A percentile compares a stretch with the other conserved stretches of the same genome.
phyloP scores from a whole-genome alignment of 495 filamentous ascomycete species.

The Penicillium atrosanguineum region DNA sequence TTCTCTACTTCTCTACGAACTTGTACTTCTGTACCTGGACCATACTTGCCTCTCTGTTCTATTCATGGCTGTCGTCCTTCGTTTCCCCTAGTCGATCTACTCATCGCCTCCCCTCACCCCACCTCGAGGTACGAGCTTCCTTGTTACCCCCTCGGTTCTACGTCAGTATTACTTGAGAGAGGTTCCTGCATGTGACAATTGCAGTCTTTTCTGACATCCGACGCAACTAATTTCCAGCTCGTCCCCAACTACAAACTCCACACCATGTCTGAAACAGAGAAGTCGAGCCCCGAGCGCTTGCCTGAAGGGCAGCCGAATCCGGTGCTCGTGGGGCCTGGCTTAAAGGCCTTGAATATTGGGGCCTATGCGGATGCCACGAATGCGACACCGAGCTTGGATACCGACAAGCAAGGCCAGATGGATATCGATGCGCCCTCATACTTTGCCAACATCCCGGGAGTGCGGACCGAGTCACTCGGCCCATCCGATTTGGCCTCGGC shows the following conservation, averaged over 20 bases:
- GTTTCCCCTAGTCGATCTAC: constrained; percentile 13
- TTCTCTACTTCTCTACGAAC: neutral
- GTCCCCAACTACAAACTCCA: constrained; percentile 6
- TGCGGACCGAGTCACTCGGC: constrained; percentile 13
- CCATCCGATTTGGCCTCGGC: constrained; percentile 26
- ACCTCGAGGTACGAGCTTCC: constrained; percentile 21
- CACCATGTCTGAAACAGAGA: constrained; percentile 30
- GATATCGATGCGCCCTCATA: constrained; percentile 27
- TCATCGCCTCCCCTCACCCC: constrained; percentile 7
- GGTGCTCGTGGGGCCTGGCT: constrained; percentile 33
- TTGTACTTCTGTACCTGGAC: neutral
- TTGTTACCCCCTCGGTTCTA: neutral
- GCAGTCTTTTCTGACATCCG: constrained; percentile 11
- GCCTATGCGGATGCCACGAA: constrained; percentile 28
- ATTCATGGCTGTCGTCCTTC: constrained; percentile 27
- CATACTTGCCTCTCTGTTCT: neutral
- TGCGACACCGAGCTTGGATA: constrained; percentile 26
- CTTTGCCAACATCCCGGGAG: constrained; percentile 32
- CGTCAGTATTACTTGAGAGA: constrained; percentile 3
- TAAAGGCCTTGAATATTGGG: constrained; percentile 32
- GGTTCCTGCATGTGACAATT: constrained; percentile 17
- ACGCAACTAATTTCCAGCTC: constrained; percentile 11
- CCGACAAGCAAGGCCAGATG: constrained; percentile 18
- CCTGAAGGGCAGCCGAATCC: constrained; percentile 37
- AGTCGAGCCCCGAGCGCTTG: constrained; percentile 27